These are phyloP conservation scores for Chamaecrista fasciculata DNA, from an alignment of 306 rosid species.

Conservation along the genomic window DNA sequence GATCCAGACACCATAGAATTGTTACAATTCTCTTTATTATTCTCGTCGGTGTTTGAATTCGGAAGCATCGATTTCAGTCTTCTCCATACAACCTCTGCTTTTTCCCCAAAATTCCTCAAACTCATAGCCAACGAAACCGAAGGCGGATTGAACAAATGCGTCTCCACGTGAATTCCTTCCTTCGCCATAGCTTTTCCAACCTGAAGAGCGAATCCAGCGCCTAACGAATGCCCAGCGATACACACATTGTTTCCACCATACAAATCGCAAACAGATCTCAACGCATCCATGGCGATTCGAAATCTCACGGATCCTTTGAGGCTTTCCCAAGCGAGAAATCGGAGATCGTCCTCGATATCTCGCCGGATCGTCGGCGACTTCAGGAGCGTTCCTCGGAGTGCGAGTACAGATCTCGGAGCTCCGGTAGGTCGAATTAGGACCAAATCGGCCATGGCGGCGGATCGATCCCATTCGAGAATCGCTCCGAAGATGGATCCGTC, in stretches of 20 bases:
- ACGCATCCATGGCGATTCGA: slow-evolving; percentile 54
- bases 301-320: slow-evolving; percentile 89
- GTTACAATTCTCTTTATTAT: not conserved
- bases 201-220: slow-evolving; percentile 95
- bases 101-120: slow-evolving; percentile 73
- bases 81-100: slow-evolving; percentile 78
- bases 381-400: slow-evolving; percentile 79
- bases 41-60: no score
- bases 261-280: slow-evolving; percentile 51
- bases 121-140: slow-evolving; percentile 93
- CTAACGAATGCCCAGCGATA: slow-evolving; percentile 89
- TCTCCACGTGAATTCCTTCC: slow-evolving; percentile 76
- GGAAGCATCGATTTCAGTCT: slow-evolving; percentile 70
- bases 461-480: slow-evolving; percentile 89
- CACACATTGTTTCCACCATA: slow-evolving; percentile 83
- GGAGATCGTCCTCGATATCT: slow-evolving; percentile 84
- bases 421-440: slow-evolving; percentile 80
- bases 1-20: not conserved
- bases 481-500: slow-evolving; percentile 95
- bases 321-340: slow-evolving; percentile 95
- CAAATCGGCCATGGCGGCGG: slow-evolving; percentile 75
- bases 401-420: slow-evolving; percentile 80
- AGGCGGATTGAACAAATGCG: slow-evolving; percentile 94
- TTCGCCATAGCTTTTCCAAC: slow-evolving; percentile 88
- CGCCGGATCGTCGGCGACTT: slow-evolving; percentile 71